Evolutionary conservation across 1,284 basidiomycete genomes (phyloP).

Genomic region (Ceratobasidium sp.): DNA sequence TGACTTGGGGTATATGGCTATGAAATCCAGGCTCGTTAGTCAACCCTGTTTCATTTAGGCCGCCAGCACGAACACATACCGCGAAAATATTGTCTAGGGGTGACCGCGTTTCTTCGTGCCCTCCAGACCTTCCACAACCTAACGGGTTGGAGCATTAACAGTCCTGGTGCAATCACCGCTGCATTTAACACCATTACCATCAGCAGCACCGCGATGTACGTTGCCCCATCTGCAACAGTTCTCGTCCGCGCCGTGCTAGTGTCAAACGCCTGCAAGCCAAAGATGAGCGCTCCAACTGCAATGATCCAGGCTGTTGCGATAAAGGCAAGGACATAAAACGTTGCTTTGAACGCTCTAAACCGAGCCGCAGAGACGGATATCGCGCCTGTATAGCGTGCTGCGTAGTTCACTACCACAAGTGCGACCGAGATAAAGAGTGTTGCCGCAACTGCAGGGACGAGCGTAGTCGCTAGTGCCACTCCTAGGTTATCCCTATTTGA

Average conservation of each 20-base stretch:
- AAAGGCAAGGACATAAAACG: constrained; percentile 72
- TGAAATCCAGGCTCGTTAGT: neutral
- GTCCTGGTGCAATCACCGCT: constrained; percentile 77
- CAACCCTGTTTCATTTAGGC: neutral
- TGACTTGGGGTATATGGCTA: constrained; percentile 78
- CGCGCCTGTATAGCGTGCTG: constrained; percentile 66
- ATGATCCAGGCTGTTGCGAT: constrained; percentile 74
- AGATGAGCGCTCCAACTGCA: constrained; percentile 74
- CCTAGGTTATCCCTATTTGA: constrained; percentile 64
- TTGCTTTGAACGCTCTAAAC: constrained; percentile 73
- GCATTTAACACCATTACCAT: constrained; percentile 74
- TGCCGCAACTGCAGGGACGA: constrained; percentile 74
- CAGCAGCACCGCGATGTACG: constrained; percentile 75
- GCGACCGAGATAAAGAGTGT: constrained; percentile 70
- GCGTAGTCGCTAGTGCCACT: constrained; percentile 73
- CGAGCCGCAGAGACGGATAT: constrained; percentile 73
- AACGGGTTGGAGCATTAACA: constrained; percentile 77
- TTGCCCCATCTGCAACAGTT: constrained; percentile 74
- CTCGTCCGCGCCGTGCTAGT: constrained; percentile 53
- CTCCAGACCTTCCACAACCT: constrained; percentile 69
- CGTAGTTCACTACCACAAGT: constrained; percentile 67
- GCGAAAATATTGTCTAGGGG: constrained; percentile 83
- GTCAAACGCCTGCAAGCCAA: constrained; percentile 70
- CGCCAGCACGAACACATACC: constrained; percentile 61
- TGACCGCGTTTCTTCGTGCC: constrained; percentile 70